These are phyloP conservation scores for Porogramme epimiltina DNA, from an alignment of 1,284 basidiomycete species.

Conservation along the genomic window DNA sequence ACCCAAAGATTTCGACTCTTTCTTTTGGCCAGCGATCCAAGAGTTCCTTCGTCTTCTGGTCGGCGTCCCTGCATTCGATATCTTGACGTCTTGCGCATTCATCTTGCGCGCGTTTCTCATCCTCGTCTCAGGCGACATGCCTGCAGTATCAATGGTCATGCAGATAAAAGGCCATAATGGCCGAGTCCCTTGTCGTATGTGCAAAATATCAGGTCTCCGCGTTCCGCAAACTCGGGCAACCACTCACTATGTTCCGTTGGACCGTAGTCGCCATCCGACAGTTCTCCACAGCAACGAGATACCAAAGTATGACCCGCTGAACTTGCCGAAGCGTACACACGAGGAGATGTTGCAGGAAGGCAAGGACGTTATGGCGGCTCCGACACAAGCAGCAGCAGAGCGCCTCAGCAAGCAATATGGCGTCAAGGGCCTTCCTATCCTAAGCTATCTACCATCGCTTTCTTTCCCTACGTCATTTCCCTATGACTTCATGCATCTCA, in stretches of 20 bases:
- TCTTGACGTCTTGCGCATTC: conserved; percentile 26
- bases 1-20: conserved; percentile 43
- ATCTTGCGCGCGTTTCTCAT: conserved; percentile 40
- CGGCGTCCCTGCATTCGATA: conserved; percentile 40
- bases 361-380: conserved; percentile 31
- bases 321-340: conserved; percentile 42
- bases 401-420: conserved; percentile 36
- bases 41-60: conserved; percentile 37
- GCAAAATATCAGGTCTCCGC: conserved; percentile 40
- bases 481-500: conserved; percentile 50
- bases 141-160: conserved; percentile 24
- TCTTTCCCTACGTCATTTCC: conserved; percentile 43
- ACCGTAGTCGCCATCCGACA: conserved; percentile 9
- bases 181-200: conserved; percentile 43
- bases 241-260: conserved; percentile 40
- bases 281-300: not conserved
- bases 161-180: conserved; percentile 50
- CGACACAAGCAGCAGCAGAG: conserved; percentile 24
- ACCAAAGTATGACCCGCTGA: conserved; percentile 31
- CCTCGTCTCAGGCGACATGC: conserved; percentile 45
- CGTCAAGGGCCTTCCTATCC: conserved; percentile 42
- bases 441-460: conserved; percentile 36
- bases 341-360: conserved; percentile 35
- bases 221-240: conserved; percentile 20
- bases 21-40: conserved; percentile 38